A percentile compares a stretch with the other conserved stretches of the same genome.
Conservation (phyloP, 129 eudicot species). For the Logfia minima region DNA sequence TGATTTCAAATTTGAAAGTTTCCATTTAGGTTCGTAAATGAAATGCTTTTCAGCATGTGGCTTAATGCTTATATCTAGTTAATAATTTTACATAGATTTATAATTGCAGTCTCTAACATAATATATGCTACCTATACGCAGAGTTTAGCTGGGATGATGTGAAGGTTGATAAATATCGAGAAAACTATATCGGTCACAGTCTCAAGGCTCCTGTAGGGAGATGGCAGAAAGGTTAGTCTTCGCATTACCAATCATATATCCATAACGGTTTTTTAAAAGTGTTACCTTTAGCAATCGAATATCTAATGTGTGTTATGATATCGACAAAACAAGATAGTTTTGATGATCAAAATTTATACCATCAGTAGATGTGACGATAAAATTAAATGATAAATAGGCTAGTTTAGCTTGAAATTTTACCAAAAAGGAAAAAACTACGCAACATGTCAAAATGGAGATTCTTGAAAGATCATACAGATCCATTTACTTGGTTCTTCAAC, state of each 20-base stretch:
- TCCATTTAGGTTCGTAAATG: background rate
- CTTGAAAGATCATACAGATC: background rate
- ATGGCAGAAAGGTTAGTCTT: slow-evolving; percentile 93
- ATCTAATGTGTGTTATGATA: background rate
- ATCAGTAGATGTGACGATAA: background rate
- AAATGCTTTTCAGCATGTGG: too few species aligned
- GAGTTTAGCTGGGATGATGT: slow-evolving; percentile 98
- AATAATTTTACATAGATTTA: background rate
- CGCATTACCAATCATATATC: slow-evolving; percentile 1
- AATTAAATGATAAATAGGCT: background rate
- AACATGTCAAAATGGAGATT: background rate
- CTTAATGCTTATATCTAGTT: too few species aligned
- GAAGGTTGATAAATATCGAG: slow-evolving; percentile 93
- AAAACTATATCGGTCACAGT: slow-evolving; percentile 94
- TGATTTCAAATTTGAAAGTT: background rate
- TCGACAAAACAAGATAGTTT: background rate
- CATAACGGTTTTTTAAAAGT: too few species aligned
- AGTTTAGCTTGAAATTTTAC: background rate
- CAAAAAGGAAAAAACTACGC: background rate
- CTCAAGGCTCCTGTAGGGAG: slow-evolving; percentile 98
- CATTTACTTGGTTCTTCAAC: background rate
- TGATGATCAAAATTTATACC: background rate
- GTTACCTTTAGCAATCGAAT: background rate
- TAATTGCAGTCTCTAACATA: background rate
- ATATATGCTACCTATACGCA: slow-evolving; percentile 34